These are phyloP conservation scores for Globisporangium orthogonon DNA, from an alignment of 352 stramenopile species.

Conservation along the genomic window DNA sequence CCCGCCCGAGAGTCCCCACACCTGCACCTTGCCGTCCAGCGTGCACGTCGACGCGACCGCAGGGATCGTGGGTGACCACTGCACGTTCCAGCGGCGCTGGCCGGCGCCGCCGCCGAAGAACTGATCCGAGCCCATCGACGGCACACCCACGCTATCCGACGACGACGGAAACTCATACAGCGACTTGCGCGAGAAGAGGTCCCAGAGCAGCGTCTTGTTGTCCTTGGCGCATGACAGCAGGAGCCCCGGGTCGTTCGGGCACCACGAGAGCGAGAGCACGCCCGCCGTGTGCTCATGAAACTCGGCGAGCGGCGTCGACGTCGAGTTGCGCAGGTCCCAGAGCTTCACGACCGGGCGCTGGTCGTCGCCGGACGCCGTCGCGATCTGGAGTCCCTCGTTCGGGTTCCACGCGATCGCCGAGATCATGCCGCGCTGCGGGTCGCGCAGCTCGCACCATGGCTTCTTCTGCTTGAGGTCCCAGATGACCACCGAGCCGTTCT, in stretches of 20 bases:
- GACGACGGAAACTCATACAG: conserved; percentile 92
- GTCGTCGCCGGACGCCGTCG: conserved; percentile 94
- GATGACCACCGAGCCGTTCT: conserved; percentile 93
- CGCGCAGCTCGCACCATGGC: conserved; percentile 96
- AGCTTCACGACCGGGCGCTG: conserved; percentile 95
- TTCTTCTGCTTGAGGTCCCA: conserved; percentile 99
- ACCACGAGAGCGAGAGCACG: conserved; percentile 97
- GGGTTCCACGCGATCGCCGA: conserved; percentile 97
- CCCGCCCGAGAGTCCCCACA: conserved; percentile 80
- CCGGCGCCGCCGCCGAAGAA: conserved; percentile 69
- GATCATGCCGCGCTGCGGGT: conserved; percentile 82
- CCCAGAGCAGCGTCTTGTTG: conserved; percentile 97
- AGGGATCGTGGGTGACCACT: conserved; percentile 94
- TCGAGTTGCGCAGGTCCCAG: conserved; percentile 97
- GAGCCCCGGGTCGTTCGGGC: conserved; percentile 92
- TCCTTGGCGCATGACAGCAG: conserved; percentile 95
- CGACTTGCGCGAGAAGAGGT: conserved; percentile 91
- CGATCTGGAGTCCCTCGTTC: conserved; percentile 95
- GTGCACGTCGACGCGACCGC: conserved; percentile 95
- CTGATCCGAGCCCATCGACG: conserved; percentile 70
- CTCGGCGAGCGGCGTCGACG: conserved; percentile 94
- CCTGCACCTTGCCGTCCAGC: conserved; percentile 96
- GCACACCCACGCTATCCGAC: conserved; percentile 36
- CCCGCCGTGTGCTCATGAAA: conserved; percentile 94
- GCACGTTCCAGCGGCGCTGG: conserved; percentile 91